Percentiles rank a stretch among this genome's conserved stretches.
Evolutionary conservation across 768 basidiomycete species (phyloP).

Genomic region (Steccherinum ochraceum): DNA sequence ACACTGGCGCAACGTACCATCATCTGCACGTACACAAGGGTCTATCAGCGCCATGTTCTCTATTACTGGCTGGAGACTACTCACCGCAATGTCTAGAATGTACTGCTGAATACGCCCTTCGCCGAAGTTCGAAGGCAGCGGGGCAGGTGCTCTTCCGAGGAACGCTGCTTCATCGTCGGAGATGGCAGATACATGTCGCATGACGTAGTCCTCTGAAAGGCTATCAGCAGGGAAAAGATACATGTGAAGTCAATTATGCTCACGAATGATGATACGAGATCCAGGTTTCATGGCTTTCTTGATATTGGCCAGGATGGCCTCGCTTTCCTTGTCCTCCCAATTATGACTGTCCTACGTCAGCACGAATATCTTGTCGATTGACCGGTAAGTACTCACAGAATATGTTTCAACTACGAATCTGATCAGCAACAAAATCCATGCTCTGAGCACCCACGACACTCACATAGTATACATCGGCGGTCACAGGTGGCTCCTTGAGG

Average conservation of each 20-base stretch:
- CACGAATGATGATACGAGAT: conserved; percentile 27
- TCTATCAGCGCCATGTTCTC: no score
- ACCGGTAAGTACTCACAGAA: conserved; percentile 4
- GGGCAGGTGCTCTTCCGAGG: conserved; percentile 4
- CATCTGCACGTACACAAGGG: neutral
- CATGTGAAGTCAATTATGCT: conserved; percentile 1
- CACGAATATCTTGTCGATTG: conserved; percentile 5
- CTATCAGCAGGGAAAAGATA: neutral
- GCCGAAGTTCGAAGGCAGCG: conserved; percentile 12
- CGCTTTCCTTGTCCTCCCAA: conserved; percentile 26
- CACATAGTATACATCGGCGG: conserved; percentile 29
- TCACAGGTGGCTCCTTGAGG: conserved; percentile 21
- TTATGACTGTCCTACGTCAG: conserved; percentile 21
- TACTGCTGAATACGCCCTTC: neutral
- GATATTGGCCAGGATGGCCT: conserved; percentile 23
- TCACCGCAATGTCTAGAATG: conserved; percentile 7
- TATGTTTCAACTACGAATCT: no score
- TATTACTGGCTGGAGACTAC: no score
- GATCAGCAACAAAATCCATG: no score
- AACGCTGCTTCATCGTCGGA: neutral
- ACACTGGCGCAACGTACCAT: neutral
- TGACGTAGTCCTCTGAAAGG: conserved; percentile 6
- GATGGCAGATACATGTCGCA: neutral
- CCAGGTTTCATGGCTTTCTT: conserved; percentile 22
- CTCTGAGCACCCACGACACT: conserved; percentile 8